phyloP scores from a whole-genome alignment of 2,329 filamentous ascomycete species.

The Fusarium sterilihyphosum region DNA sequence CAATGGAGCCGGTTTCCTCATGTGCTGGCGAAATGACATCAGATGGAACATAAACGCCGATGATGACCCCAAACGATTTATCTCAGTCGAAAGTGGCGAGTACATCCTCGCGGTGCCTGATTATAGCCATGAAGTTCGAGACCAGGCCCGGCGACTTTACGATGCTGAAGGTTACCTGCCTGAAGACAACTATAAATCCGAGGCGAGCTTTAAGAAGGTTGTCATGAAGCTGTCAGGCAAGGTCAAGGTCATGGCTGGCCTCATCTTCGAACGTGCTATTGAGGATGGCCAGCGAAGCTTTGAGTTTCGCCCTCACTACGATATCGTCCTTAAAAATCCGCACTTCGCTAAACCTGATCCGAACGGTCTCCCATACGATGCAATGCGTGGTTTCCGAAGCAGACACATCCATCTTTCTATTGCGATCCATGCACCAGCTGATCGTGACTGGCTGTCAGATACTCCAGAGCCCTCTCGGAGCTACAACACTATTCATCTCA shows the following conservation, averaged over 20 bases:
- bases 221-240: conserved; percentile 98
- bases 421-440: conserved; percentile 85
- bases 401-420: conserved; percentile 96
- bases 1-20: conserved; percentile 92
- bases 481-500: conserved; percentile 96
- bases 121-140: conserved; percentile 86
- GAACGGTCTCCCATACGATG: conserved; percentile 76
- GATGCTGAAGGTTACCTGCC: conserved; percentile 69
- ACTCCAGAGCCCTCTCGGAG: conserved; percentile 82
- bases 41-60: conserved; percentile 85
- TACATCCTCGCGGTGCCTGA: conserved; percentile 95
- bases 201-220: conserved; percentile 95
- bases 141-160: conserved; percentile 61
- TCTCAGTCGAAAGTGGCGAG: conserved; percentile 94
- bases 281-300: conserved; percentile 80
- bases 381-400: conserved; percentile 96
- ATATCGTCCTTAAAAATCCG: conserved; percentile 86
- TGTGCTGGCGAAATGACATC: conserved; percentile 98
- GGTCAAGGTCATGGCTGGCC: conserved; percentile 89
- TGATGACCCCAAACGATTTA: conserved; percentile 90
- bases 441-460: conserved; percentile 84
- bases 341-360: conserved; percentile 72
- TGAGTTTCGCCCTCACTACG: conserved; percentile 90
- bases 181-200: conserved; percentile 73
- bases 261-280: conserved; percentile 90